Percentiles rank a stretch among this genome's conserved stretches.
Conservation (phyloP, 1,284 basidiomycete genomes). For the Irpex sp. region DNA sequence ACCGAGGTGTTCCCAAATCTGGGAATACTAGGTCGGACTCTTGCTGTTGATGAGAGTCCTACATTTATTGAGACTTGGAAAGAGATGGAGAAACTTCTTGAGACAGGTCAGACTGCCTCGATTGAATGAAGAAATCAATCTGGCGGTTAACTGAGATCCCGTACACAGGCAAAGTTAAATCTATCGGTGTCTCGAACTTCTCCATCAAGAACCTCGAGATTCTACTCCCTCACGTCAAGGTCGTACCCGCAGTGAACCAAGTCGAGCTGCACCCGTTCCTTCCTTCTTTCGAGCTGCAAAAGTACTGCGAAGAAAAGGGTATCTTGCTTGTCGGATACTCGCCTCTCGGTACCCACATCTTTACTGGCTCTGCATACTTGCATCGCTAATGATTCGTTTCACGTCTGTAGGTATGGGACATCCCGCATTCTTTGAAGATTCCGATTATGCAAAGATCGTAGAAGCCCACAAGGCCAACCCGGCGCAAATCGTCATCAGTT, state of each 20-base stretch:
- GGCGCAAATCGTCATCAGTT: constrained; percentile 51
- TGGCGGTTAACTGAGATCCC: too few relatives aligned
- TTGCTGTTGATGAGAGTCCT: constrained; percentile 40
- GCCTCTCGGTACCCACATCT: constrained; percentile 42
- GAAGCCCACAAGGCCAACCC: constrained; percentile 37
- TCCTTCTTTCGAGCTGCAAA: constrained; percentile 48
- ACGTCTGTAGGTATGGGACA: constrained; percentile 15
- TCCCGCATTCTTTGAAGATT: constrained; percentile 19
- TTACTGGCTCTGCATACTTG: not conserved
- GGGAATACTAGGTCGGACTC: constrained; percentile 15
- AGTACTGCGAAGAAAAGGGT: constrained; percentile 49
- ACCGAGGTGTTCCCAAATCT: not conserved
- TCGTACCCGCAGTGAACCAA: constrained; percentile 61
- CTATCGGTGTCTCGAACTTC: constrained; percentile 69
- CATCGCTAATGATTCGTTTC: constrained; percentile 3
- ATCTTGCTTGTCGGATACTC: constrained; percentile 66
- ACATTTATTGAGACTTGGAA: constrained; percentile 50
- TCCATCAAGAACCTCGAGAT: constrained; percentile 45
- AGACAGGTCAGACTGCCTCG: constrained; percentile 24
- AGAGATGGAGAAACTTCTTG: constrained; percentile 51
- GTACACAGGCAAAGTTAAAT: constrained; percentile 36
- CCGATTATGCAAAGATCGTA: constrained; percentile 38
- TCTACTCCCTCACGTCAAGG: constrained; percentile 31
- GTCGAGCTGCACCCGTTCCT: constrained; percentile 56
- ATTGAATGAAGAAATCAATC: too few relatives aligned